phyloP scores from a whole-genome alignment of 768 basidiomycete species.

The Xerocomus spinulosus region DNA sequence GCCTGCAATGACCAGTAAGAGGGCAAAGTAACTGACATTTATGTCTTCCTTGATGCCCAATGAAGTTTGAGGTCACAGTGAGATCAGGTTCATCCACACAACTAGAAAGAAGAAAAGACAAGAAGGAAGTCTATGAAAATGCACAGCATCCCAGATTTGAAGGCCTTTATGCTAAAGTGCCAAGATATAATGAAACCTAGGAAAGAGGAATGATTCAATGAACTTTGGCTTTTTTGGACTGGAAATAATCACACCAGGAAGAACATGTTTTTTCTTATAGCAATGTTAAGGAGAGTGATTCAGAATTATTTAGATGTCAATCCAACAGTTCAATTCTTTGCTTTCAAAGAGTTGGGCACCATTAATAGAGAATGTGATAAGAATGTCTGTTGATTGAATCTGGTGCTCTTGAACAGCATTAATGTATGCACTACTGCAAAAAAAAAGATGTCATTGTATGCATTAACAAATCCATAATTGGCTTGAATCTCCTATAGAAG shows the following conservation, averaged over 20 bases:
- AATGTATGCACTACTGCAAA: too few relatives aligned
- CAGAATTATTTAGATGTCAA: not conserved
- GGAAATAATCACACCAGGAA: constrained; percentile 4
- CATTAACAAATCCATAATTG: not conserved
- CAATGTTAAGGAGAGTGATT: not conserved
- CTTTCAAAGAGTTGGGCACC: not conserved
- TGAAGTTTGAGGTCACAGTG: constrained; percentile 25
- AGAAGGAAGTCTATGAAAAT: not conserved
- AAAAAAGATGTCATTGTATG: not conserved
- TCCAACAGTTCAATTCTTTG: not conserved
- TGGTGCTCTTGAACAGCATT: too few relatives aligned
- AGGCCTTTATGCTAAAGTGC: constrained; percentile 20
- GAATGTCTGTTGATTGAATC: too few relatives aligned
- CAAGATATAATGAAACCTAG: constrained; percentile 11
- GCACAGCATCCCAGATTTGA: constrained; percentile 18
- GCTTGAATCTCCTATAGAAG: not conserved
- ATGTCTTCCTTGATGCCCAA: constrained; percentile 33
- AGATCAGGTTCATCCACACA: constrained; percentile 36
- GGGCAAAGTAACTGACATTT: constrained; percentile 28
- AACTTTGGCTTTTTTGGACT: constrained; percentile 35
- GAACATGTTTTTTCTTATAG: not conserved
- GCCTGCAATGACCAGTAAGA: constrained; percentile 31
- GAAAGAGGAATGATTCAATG: constrained; percentile 24
- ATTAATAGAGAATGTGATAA: not conserved
- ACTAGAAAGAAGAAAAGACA: constrained; percentile 14